phyloP scores from a whole-genome alignment of 352 stramenopile genomes.

The Globisporangium radiosum region DNA sequence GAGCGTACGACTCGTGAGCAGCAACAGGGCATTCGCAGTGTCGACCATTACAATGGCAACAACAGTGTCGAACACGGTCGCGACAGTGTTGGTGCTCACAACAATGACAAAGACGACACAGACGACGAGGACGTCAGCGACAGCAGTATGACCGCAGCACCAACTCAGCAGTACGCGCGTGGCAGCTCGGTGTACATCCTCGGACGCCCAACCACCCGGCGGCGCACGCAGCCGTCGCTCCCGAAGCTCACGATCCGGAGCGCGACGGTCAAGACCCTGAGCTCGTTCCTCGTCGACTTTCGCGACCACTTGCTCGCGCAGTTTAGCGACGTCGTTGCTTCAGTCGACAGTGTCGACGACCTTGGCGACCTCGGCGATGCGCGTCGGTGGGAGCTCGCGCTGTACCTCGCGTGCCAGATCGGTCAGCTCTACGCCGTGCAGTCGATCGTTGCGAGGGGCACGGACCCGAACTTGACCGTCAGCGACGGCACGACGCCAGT shows the following conservation, averaged over 20 bases:
- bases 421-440: constrained; percentile 38
- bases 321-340: constrained; percentile 10
- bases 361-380: constrained; percentile 10
- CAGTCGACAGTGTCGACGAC: no score
- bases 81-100: not conserved
- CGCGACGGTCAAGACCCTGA: constrained; percentile 26
- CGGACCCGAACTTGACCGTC: constrained; percentile 31
- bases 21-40: not conserved
- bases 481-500: constrained; percentile 34
- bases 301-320: constrained; percentile 36
- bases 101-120: constrained; percentile 2
- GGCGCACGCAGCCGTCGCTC: constrained; percentile 18
- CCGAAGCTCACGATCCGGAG: constrained; percentile 30
- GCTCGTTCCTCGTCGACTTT: constrained; percentile 40
- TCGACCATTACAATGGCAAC: no score
- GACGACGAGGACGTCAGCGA: constrained; percentile 3
- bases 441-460: constrained; percentile 36
- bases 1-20: not conserved
- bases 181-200: constrained; percentile 13
- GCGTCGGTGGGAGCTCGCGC: constrained; percentile 41
- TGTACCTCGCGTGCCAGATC: constrained; percentile 45
- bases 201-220: not conserved
- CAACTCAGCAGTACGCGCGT: constrained; percentile 2
- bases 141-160: constrained; percentile 8
- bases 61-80: not conserved